phyloP scores from a whole-genome alignment of 208 protist genomes.

The Jaenimonas drosophilae region DNA sequence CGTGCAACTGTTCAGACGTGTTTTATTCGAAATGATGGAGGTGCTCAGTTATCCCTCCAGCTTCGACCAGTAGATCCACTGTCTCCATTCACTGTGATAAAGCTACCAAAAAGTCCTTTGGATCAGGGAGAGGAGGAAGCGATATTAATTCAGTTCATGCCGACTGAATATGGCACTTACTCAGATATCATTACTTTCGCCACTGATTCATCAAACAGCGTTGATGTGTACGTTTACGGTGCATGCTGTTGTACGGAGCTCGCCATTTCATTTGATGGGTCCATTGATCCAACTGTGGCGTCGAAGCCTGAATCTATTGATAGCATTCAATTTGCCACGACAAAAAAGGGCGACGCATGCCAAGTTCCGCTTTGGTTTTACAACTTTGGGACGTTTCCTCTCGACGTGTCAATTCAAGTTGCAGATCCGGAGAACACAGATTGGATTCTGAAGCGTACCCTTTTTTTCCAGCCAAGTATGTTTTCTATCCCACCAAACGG shows the following conservation, averaged over 20 bases:
- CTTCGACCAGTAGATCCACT: constrained; percentile 38
- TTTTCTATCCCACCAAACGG: constrained; percentile 28
- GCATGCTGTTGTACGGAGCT: constrained; percentile 47
- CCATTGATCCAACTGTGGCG: constrained; percentile 7
- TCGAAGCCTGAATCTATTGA: constrained; percentile 12
- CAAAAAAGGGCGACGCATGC: constrained; percentile 12
- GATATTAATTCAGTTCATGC: constrained; percentile 39
- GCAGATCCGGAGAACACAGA: constrained; percentile 4
- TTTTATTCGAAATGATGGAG: constrained; percentile 28
- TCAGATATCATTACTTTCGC: constrained; percentile 27
- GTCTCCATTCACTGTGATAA: constrained; percentile 48
- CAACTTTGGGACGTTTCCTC: constrained; percentile 46
- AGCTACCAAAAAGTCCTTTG: constrained; percentile 16
- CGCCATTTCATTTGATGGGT: constrained; percentile 14
- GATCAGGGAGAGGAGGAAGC: constrained; percentile 16
- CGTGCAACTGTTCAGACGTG: constrained; percentile 21
- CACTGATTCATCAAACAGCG: constrained; percentile 14
- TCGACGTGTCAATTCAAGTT: constrained; percentile 35
- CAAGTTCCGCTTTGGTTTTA: constrained; percentile 19
- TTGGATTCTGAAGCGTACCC: constrained; percentile 22
- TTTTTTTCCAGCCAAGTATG: constrained; percentile 26
- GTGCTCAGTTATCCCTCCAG: constrained; percentile 13
- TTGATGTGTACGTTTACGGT: constrained; percentile 27
- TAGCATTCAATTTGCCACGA: constrained; percentile 23
- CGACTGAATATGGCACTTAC: constrained; percentile 46